These are phyloP conservation scores for Globomyces sp. DNA, from an alignment of 371 early-diverging fungal species.

Conservation along the genomic window DNA sequence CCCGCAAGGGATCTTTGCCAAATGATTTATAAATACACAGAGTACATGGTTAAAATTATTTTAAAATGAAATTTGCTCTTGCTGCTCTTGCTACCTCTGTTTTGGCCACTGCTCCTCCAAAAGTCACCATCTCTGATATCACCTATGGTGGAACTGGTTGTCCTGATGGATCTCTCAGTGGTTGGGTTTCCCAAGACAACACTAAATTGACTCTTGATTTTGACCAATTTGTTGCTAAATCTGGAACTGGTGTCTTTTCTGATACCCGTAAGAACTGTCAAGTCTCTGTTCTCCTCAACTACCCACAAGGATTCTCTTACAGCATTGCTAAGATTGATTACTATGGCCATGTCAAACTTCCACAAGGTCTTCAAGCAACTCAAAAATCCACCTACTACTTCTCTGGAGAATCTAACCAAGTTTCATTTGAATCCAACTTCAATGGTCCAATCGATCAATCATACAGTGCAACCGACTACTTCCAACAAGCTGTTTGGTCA, in stretches of 20 bases:
- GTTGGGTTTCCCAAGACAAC: slow-evolving; percentile 19
- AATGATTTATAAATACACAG: too few species aligned
- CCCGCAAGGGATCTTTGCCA: too few species aligned
- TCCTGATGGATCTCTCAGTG: slow-evolving; percentile 21
- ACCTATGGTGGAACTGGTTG: slow-evolving; percentile 30
- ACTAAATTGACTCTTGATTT: slow-evolving; percentile 25
- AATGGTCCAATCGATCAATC: background rate
- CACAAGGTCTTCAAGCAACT: background rate
- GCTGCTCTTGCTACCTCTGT: slow-evolving; percentile 1
- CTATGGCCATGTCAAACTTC: slow-evolving; percentile 12
- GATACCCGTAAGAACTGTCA: slow-evolving; percentile 25
- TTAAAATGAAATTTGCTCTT: background rate
- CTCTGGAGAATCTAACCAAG: background rate
- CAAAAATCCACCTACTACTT: slow-evolving; percentile 19
- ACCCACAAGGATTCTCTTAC: slow-evolving; percentile 17
- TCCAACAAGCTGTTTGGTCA: slow-evolving; percentile 20
- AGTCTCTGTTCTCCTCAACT: slow-evolving; percentile 1
- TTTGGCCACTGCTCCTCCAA: background rate
- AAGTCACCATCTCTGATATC: slow-evolving; percentile 12
- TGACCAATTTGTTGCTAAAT: slow-evolving; percentile 23
- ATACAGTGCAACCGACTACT: too few species aligned
- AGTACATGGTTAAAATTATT: too few species aligned
- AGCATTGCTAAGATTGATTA: slow-evolving; percentile 15
- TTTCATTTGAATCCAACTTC: background rate
- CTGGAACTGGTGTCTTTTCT: slow-evolving; percentile 24